These are phyloP conservation scores for Monilinia polystroma DNA, from an alignment of 2,329 filamentous ascomycete genomes.

Conservation along the genomic window DNA sequence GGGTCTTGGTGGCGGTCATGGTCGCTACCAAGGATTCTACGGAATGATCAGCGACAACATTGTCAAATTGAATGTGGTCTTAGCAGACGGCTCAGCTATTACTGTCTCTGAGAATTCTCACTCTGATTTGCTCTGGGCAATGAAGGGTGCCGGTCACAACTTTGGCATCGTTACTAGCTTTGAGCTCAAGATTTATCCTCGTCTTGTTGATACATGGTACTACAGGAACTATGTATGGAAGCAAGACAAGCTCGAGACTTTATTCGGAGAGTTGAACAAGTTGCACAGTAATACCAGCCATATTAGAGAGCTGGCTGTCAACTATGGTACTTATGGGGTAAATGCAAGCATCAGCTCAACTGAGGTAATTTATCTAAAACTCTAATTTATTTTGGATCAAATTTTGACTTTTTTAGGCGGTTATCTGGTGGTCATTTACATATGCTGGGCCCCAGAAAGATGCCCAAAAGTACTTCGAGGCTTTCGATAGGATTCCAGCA, in stretches of 20 bases:
- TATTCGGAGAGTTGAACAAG: not conserved
- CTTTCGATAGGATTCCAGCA: too few species aligned
- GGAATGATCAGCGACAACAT: constrained; percentile 47
- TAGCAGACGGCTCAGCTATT: constrained; percentile 50
- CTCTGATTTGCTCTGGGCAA: constrained; percentile 39
- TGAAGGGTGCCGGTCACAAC: constrained; percentile 41
- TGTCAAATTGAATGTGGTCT: constrained; percentile 45
- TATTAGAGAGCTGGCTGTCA: too few species aligned
- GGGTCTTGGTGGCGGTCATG: constrained; percentile 46
- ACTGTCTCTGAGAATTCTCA: constrained; percentile 29
- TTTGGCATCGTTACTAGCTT: constrained; percentile 43
- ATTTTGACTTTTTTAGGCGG: too few species aligned
- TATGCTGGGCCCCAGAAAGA: too few species aligned
- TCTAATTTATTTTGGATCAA: too few species aligned
- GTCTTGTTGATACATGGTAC: not conserved
- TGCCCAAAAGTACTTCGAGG: too few species aligned
- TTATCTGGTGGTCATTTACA: too few species aligned
- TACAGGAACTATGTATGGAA: not conserved
- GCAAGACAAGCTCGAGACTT: not conserved
- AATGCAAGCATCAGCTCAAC: too few species aligned
- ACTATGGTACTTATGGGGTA: too few species aligned
- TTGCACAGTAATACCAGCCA: not conserved
- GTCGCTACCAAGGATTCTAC: constrained; percentile 42
- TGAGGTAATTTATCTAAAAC: too few species aligned
- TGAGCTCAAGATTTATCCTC: constrained; percentile 21